Evolutionary conservation across 139 green algal species (phyloP), one percentile per base, ranked within the genome.

Genomic region (Chlamydomonas sp.): DNA sequence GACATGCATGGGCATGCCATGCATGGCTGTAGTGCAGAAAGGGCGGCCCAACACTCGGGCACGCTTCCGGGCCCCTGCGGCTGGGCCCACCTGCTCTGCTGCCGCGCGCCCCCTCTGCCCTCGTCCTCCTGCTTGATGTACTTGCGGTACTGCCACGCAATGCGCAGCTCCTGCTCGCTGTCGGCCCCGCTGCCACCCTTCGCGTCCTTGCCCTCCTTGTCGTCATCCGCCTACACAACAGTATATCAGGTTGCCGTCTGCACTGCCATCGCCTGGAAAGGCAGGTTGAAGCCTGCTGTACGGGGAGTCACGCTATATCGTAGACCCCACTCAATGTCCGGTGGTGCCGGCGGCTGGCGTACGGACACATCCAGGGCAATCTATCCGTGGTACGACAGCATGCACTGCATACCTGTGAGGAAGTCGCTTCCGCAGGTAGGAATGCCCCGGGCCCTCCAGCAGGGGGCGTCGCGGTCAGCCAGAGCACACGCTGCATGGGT

Each of bases 101-200:
- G 68, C 62, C 85, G 85, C 79, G n/a, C 78, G 83, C 89, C 17
- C 63, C 62, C 77, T 49, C 63, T n/a, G 57, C 17, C 5, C 86
- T 80, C 58, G 18, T 92, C 83, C 81, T 92, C 69, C 57, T 89
- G 69, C 57, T 96, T 83, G 18, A 98, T 95, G 91, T 98, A 98
- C 77, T 96, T 94, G 15, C 93, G 74, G 92, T 98, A 98, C 89
- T 98, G 96, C 96, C 96, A 98, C 5, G 96, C 96, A 49, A 98
- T 98, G 2, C 92, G 91, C 78, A 98, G 91, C 31, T 94, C 88
- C 4, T 68, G 75, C 63, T 93, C 87, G 31, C 31, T 49, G 31
- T 49, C 31, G 31, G 31, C 31, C 31, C 31, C 31, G 31, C 31
- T 49, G 31, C 31, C 31, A 49, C 31, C 31, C 31, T 49, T 49